phyloP scores from a whole-genome alignment of 139 green algal species.

The Volvox africanus region DNA sequence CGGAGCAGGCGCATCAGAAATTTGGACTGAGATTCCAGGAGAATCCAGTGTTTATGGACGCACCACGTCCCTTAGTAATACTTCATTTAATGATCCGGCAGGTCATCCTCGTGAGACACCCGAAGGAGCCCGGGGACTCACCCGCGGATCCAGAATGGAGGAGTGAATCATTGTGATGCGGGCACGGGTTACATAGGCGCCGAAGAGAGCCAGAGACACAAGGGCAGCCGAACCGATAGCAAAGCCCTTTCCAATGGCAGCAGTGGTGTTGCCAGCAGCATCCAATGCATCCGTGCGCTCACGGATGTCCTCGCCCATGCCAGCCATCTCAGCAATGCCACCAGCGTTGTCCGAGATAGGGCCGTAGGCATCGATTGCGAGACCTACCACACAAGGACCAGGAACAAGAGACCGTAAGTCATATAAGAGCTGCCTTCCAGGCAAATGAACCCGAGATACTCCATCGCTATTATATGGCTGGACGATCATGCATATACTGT shows the following conservation, averaged over 20 bases:
- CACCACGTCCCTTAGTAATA: no score
- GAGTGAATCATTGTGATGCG: conserved; percentile 86
- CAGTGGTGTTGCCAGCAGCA: conserved; percentile 98
- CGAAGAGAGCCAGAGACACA: conserved; percentile 98
- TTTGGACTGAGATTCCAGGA: no score
- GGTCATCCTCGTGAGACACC: no score
- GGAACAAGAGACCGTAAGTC: no score
- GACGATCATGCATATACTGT: no score
- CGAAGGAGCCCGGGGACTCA: conserved; percentile 38
- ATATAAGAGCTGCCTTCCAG: no score
- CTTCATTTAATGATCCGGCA: no score
- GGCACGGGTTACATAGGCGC: conserved; percentile 92
- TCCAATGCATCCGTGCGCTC: conserved; percentile 98
- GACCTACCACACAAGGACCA: conserved; percentile 59
- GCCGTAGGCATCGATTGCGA: conserved; percentile 97
- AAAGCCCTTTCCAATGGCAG: conserved; percentile 98
- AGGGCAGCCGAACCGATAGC: conserved; percentile 97
- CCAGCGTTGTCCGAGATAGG: conserved; percentile 97
- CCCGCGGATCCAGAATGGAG: conserved; percentile 93
- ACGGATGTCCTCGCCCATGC: conserved; percentile 97
- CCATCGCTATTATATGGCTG: no score
- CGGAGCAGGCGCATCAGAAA: no score
- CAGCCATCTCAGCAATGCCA: conserved; percentile 98
- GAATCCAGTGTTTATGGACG: no score
- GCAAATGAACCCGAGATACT: no score